Evolutionary conservation across 1,139 yeast species (phyloP).

Genomic region (Ashbya aceris): DNA sequence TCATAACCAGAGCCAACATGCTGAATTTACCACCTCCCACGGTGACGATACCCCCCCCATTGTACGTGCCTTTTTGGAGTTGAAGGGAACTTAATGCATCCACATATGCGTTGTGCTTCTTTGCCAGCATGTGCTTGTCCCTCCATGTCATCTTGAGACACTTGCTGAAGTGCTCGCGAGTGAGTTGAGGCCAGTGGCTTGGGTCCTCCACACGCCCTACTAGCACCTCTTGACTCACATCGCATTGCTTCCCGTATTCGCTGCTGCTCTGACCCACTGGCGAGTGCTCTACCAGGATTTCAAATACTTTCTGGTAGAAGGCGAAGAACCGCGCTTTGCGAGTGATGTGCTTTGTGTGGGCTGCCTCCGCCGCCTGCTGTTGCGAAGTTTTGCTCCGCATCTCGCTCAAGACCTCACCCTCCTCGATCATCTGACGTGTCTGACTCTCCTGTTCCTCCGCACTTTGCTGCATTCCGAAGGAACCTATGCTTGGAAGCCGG

Average conservation of each 20-base stretch:
- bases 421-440: no score
- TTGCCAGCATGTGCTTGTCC: conserved; percentile 40
- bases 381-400: no score
- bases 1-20: conserved; percentile 59
- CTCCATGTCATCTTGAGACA: conserved; percentile 36
- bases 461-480: no score
- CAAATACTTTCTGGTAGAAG: conserved; percentile 23
- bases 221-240: conserved; percentile 19
- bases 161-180: conserved; percentile 16
- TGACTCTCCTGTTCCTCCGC: no score
- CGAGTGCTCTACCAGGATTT: conserved; percentile 16
- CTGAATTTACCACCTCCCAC: conserved; percentile 78
- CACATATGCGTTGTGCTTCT: conserved; percentile 47
- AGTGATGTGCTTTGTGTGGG: no score
- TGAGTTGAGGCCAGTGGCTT: conserved; percentile 18
- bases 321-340: conserved; percentile 10
- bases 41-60: conserved; percentile 71
- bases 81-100: conserved; percentile 38
- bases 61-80: conserved; percentile 40
- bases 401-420: no score
- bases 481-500: no score
- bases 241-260: conserved; percentile 18
- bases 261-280: conserved; percentile 21
- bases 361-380: no score
- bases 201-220: conserved; percentile 21